Evolutionary conservation across 352 stramenopile species (phyloP), one percentile per base, ranked within the genome.

Genomic region (Pythium sukuiense): DNA sequence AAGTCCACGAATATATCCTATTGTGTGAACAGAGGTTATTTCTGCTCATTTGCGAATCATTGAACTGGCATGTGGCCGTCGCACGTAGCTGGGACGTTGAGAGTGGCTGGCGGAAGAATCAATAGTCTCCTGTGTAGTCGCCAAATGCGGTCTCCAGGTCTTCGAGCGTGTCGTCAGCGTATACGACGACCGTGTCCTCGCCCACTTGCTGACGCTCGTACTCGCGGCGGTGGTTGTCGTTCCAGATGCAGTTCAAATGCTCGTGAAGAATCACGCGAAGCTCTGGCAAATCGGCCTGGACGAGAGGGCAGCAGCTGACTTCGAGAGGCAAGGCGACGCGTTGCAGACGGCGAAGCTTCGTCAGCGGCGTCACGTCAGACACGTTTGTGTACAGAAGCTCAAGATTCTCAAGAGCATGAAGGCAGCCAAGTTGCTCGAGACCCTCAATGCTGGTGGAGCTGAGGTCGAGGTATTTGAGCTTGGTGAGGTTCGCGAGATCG

Each of bases 91-190:
- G n/a, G n/a, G n/a, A n/a, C n/a, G n/a, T n/a, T n/a, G n/a, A n/a
- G n/a, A n/a, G n/a, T n/a, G n/a, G n/a, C n/a, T n/a, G n/a, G n/a
- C n/a, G n/a, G n/a, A n/a, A n/a, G n/a, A n/a, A 50, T 32, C 55
- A 67, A 18, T 67, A 67, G 29, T 67, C 60, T 24, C 60, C 60
- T 8, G 60, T 67, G 52, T 61, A 67, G 18, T 67, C 60, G 1
- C 60, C 60, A 55, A 67, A 67, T 1, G 60, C 60, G 5, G 56
- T 41, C 4, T n/a, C 35, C 37, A 67, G 37, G 7, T 67, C 60
- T 29, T 67, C 60, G 1, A 59, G 41, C 12, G 49, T 39, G n/a
- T 54, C 52, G 18, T 32, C 33, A 27, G n/a, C 52, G 4, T 56
- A 0, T 0, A n/a, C 50, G 16, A 41, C 27, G 3, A 52, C 41